phyloP scores from a whole-genome alignment of 2,329 filamentous ascomycete genomes.

The Colletotrichum echinochloae region DNA sequence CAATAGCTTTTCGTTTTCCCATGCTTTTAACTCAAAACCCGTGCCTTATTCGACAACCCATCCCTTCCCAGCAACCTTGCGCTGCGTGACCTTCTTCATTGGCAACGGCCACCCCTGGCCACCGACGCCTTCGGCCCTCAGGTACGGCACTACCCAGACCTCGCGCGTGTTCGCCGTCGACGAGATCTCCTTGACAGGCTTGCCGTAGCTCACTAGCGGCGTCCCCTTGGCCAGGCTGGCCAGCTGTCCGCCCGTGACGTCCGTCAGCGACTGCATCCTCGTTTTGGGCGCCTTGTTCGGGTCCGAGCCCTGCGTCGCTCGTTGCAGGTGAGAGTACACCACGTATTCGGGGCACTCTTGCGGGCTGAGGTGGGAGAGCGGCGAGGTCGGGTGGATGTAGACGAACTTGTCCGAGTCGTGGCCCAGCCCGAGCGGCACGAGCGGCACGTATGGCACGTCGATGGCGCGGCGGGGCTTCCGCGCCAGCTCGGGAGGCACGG shows the following conservation, averaged over 20 bases:
- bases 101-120: slow-evolving; percentile 86
- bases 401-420: slow-evolving; percentile 73
- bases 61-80: slow-evolving; percentile 75
- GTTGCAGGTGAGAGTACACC: slow-evolving; percentile 88
- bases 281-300: slow-evolving; percentile 74
- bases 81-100: slow-evolving; percentile 86
- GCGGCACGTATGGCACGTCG: slow-evolving; percentile 90
- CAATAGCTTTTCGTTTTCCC: neutral
- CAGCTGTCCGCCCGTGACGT: slow-evolving; percentile 81
- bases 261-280: slow-evolving; percentile 88
- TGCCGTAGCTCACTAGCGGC: slow-evolving; percentile 84
- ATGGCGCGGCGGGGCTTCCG: slow-evolving; percentile 86
- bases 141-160: slow-evolving; percentile 84
- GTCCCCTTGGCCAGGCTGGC: slow-evolving; percentile 85
- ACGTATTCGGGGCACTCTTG: slow-evolving; percentile 88
- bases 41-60: slow-evolving; percentile 74
- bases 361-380: slow-evolving; percentile 76
- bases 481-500: slow-evolving; percentile 73
- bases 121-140: slow-evolving; percentile 75
- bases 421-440: slow-evolving; percentile 73
- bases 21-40: too few relatives aligned
- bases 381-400: slow-evolving; percentile 88
- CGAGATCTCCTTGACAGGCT: slow-evolving; percentile 86
- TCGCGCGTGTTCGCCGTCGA: slow-evolving; percentile 67
- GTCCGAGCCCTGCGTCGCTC: slow-evolving; percentile 65